Evolutionary conservation across 306 rosid genomes (phyloP).

Genomic region (Dicorynia guianensis): DNA sequence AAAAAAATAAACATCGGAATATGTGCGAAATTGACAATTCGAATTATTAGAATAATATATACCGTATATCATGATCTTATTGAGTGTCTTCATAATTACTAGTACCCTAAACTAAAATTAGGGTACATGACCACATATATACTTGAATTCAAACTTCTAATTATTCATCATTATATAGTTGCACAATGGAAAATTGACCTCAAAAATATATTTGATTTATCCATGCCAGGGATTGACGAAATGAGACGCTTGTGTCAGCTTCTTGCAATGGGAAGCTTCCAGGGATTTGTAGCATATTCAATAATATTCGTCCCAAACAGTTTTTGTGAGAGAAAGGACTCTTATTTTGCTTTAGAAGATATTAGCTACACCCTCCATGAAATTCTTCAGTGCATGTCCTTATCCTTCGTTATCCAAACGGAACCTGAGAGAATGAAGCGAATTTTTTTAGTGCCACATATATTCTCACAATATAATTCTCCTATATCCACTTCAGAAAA

Average conservation of each 20-base stretch:
- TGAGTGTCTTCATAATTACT: no score
- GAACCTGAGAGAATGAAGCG: conserved; percentile 46
- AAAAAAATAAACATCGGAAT: no score
- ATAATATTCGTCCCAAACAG: neutral
- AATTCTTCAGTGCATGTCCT: conserved; percentile 37
- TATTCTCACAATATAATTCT: conserved; percentile 26
- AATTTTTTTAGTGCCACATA: conserved; percentile 26
- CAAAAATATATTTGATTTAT: neutral
- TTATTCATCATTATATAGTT: no score
- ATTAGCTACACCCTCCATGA: conserved; percentile 25
- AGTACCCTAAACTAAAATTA: no score
- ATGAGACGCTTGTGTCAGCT: conserved; percentile 8
- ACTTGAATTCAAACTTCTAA: no score
- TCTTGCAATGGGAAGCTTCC: neutral
- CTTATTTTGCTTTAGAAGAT: conserved; percentile 36
- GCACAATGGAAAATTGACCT: no score
- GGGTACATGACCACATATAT: no score
- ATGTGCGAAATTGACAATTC: no score
- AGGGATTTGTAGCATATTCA: neutral
- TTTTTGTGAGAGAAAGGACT: neutral
- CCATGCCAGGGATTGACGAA: conserved; percentile 3
- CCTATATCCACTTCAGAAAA: conserved; percentile 16
- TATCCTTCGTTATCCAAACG: conserved; percentile 59
- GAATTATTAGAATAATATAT: no score
- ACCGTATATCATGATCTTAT: no score